phyloP scores from a whole-genome alignment of 352 stramenopile genomes.

The Pythium dissimile region DNA sequence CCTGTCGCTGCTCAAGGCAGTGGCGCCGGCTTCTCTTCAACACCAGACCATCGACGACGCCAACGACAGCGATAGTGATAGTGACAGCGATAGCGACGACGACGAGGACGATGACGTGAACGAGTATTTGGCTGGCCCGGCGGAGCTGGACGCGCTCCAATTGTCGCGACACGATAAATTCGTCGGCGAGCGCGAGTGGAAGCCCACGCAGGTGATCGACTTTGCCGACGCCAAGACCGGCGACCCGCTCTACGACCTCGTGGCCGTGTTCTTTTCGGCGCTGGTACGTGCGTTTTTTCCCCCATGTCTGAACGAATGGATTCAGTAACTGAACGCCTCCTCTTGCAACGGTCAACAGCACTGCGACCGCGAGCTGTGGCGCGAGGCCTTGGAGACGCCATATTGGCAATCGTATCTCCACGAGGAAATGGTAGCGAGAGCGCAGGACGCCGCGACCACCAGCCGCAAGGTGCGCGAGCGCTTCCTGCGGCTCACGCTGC shows the following conservation, averaged over 20 bases:
- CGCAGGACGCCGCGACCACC: slow-evolving; percentile 11
- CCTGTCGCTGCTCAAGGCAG: slow-evolving; percentile 43
- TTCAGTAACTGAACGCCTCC: slow-evolving; percentile 11
- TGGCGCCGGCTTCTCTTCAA: background rate
- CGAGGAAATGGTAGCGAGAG: slow-evolving; percentile 30
- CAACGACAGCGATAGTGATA: slow-evolving; percentile 43
- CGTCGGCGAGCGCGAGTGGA: slow-evolving; percentile 47
- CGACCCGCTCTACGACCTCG: slow-evolving; percentile 84
- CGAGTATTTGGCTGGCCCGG: slow-evolving; percentile 6
- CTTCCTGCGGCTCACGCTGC: slow-evolving; percentile 67
- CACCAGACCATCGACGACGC: slow-evolving; percentile 13
- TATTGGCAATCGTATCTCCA: slow-evolving; percentile 77
- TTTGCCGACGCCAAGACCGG: slow-evolving; percentile 86
- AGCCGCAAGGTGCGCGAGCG: slow-evolving; percentile 45
- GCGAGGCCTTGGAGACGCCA: slow-evolving; percentile 40
- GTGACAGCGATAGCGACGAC: slow-evolving; percentile 34
- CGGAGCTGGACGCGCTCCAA: slow-evolving; percentile 25
- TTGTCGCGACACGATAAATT: slow-evolving; percentile 46
- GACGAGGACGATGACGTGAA: slow-evolving; percentile 39
- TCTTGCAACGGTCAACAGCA: slow-evolving; percentile 34
- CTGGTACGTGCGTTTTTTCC: slow-evolving; percentile 40
- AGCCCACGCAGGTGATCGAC: slow-evolving; percentile 74
- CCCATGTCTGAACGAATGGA: background rate
- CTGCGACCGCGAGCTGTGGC: slow-evolving; percentile 60
- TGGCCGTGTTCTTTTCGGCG: slow-evolving; percentile 75